These are phyloP conservation scores for Penicillium frequentans DNA, from an alignment of 2,329 filamentous ascomycete genomes.

Conservation along the genomic window DNA sequence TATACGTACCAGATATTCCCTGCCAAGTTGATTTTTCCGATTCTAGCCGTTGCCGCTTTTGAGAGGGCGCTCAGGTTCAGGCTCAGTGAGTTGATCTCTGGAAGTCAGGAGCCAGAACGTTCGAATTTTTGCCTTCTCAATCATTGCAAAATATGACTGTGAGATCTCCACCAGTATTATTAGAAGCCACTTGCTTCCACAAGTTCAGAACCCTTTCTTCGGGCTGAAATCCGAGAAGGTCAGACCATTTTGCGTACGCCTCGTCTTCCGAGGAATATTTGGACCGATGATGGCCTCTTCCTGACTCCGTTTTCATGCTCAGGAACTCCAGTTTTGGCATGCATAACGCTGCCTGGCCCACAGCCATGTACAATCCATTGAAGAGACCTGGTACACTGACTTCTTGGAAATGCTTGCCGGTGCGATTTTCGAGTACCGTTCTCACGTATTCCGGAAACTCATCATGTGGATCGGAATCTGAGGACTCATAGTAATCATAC, in stretches of 20 bases:
- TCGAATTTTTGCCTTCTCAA: neutral
- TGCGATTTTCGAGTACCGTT: conserved; percentile 3
- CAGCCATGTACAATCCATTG: neutral
- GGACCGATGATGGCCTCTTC: conserved; percentile 2
- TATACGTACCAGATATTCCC: too few relatives aligned
- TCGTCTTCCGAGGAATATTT: conserved; percentile 3
- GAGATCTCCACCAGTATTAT: neutral
- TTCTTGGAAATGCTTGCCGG: neutral
- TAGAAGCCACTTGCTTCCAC: conserved; percentile 4
- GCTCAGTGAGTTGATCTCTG: too few relatives aligned
- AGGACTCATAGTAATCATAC: neutral
- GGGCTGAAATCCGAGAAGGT: neutral
- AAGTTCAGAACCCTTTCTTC: conserved; percentile 3
- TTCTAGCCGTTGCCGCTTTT: too few relatives aligned
- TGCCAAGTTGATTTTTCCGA: too few relatives aligned
- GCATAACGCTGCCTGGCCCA: neutral
- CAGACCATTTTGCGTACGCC: neutral
- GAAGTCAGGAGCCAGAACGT: too few relatives aligned
- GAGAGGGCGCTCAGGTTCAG: too few relatives aligned
- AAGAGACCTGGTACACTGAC: neutral
- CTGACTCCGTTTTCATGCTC: neutral
- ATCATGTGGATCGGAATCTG: conserved; percentile 7
- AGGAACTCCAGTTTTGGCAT: neutral
- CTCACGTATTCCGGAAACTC: conserved; percentile 6
- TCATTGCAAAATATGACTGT: neutral